phyloP scores from a whole-genome alignment of 2,329 filamentous ascomycete species.

The Cladophialophora bantiana region DNA sequence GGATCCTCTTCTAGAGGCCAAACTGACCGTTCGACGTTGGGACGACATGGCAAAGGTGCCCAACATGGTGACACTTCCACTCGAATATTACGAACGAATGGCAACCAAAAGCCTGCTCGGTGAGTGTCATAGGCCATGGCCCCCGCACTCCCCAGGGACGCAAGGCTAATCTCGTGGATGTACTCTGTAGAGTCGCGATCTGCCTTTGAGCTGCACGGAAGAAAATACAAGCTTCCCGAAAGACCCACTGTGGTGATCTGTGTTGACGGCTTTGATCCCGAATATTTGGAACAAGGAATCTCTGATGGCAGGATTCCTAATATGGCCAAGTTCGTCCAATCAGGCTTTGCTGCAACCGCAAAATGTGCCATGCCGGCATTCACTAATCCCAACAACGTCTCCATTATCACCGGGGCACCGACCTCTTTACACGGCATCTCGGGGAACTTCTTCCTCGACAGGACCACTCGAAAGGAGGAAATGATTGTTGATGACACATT shows the following conservation, averaged over 20 bases:
- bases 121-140: neutral
- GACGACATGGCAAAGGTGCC: slow-evolving; percentile 43
- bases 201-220: slow-evolving; percentile 42
- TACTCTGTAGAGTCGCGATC: slow-evolving; percentile 33
- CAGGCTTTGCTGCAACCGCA: slow-evolving; percentile 51
- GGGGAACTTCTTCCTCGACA: slow-evolving; percentile 55
- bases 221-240: slow-evolving; percentile 45
- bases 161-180: neutral
- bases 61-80: slow-evolving; percentile 35
- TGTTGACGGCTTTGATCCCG: slow-evolving; percentile 55
- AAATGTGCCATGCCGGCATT: slow-evolving; percentile 54
- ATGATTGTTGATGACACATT: slow-evolving; percentile 53
- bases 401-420: slow-evolving; percentile 54
- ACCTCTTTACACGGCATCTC: slow-evolving; percentile 52
- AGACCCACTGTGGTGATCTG: slow-evolving; percentile 53
- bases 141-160: too few species aligned
- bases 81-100: slow-evolving; percentile 41
- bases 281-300: slow-evolving; percentile 49
- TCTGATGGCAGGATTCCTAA: slow-evolving; percentile 47
- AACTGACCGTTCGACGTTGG: slow-evolving; percentile 43
- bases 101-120: slow-evolving; percentile 35
- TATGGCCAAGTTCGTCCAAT: slow-evolving; percentile 43
- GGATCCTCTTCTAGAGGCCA: slow-evolving; percentile 42
- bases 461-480: slow-evolving; percentile 48
- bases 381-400: slow-evolving; percentile 56